These are phyloP conservation scores for Fusarium marasasianum DNA, from an alignment of 2,329 filamentous ascomycete genomes.

Conservation along the genomic window DNA sequence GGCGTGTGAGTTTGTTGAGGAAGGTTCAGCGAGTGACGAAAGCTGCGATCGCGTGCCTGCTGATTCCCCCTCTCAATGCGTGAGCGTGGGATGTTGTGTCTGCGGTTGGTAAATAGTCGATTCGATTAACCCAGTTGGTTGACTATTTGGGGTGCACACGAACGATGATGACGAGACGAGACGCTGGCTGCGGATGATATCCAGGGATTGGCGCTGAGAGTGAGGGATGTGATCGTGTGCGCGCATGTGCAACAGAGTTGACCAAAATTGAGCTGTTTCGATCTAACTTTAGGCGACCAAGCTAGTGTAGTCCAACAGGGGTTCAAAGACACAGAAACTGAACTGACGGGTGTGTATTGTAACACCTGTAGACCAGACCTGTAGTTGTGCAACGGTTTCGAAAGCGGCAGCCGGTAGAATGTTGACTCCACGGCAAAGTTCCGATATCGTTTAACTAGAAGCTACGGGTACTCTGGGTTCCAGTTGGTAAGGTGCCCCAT, in stretches of 20 bases:
- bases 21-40: slow-evolving; percentile 24
- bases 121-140: slow-evolving; percentile 14
- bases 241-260: slow-evolving; percentile 25
- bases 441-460: neutral
- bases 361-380: no score
- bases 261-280: slow-evolving; percentile 28
- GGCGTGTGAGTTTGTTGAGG: slow-evolving; percentile 34
- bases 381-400: slow-evolving; percentile 6
- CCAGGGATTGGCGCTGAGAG: slow-evolving; percentile 16
- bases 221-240: slow-evolving; percentile 35
- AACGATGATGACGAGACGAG: slow-evolving; percentile 17
- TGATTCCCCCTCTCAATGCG: slow-evolving; percentile 19
- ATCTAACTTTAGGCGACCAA: slow-evolving; percentile 32
- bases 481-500: neutral
- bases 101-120: slow-evolving; percentile 12
- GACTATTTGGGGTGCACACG: slow-evolving; percentile 12
- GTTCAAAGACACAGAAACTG: slow-evolving; percentile 15
- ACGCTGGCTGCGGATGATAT: slow-evolving; percentile 20
- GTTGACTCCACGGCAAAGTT: slow-evolving; percentile 12
- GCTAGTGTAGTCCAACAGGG: slow-evolving; percentile 28
- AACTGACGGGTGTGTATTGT: slow-evolving; percentile 1
- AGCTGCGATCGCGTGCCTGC: slow-evolving; percentile 42
- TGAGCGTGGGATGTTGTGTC: slow-evolving; percentile 37
- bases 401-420: neutral
- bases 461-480: neutral